Evolutionary conservation across 768 basidiomycete genomes (phyloP).

Genomic region (Rickenella mellea): DNA sequence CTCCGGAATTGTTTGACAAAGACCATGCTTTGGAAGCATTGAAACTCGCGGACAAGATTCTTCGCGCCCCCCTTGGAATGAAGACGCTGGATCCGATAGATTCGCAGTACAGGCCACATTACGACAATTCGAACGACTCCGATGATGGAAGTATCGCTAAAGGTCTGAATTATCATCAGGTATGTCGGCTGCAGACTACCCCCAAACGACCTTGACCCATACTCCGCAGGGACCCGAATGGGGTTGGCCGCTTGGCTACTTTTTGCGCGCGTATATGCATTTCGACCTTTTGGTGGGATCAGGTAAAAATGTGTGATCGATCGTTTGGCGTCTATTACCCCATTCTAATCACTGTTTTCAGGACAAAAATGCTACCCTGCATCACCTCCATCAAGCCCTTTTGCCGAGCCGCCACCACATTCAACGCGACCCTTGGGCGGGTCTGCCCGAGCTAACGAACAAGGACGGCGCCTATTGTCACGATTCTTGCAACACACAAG

Average conservation of each 20-base stretch:
- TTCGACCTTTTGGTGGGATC: slow-evolving; percentile 68
- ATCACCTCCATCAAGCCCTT: slow-evolving; percentile 69
- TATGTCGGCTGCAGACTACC: slow-evolving; percentile 22
- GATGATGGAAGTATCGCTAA: slow-evolving; percentile 80
- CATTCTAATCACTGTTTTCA: slow-evolving; percentile 19
- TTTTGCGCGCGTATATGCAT: slow-evolving; percentile 84
- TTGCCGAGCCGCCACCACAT: slow-evolving; percentile 67
- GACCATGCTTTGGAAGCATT: slow-evolving; percentile 73
- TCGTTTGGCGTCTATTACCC: slow-evolving; percentile 1
- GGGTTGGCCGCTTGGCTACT: slow-evolving; percentile 95
- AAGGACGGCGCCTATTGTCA: slow-evolving; percentile 70
- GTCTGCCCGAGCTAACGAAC: slow-evolving; percentile 89
- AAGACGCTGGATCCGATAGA: slow-evolving; percentile 88
- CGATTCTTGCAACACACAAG: slow-evolving; percentile 91
- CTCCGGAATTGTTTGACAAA: slow-evolving; percentile 87
- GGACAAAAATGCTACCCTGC: slow-evolving; percentile 64
- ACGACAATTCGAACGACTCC: slow-evolving; percentile 92
- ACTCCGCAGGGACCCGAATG: slow-evolving; percentile 73
- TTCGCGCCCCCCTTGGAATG: slow-evolving; percentile 91
- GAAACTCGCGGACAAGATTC: slow-evolving; percentile 65
- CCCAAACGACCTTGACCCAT: slow-evolving; percentile 12
- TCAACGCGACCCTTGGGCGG: slow-evolving; percentile 79
- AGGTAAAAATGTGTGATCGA: slow-evolving; percentile 54
- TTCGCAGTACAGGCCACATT: slow-evolving; percentile 79
- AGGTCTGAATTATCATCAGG: slow-evolving; percentile 91